A percentile compares a stretch with the other conserved stretches of the same genome.
phyloP scores from a whole-genome alignment of 2,329 filamentous ascomycete genomes.

The Sphaerostilbella broomeana region DNA sequence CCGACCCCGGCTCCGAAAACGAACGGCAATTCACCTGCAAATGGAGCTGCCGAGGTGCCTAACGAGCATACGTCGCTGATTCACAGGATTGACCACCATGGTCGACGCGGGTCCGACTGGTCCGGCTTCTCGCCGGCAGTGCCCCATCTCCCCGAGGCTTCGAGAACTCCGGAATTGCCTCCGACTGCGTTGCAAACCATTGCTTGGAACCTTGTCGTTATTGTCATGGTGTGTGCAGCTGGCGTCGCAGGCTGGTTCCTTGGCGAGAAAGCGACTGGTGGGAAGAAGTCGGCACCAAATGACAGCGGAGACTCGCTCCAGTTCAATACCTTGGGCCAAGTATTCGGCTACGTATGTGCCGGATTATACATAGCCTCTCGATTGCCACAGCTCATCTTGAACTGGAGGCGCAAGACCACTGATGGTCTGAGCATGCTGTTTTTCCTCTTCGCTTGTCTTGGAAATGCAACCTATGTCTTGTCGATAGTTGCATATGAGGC shows the following conservation, averaged over 20 bases:
- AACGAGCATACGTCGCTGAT: slow-evolving; percentile 50
- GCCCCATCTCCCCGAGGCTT: slow-evolving; percentile 56
- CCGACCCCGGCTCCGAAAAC: slow-evolving; percentile 37
- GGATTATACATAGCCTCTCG: slow-evolving; percentile 82
- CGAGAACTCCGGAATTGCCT: slow-evolving; percentile 37
- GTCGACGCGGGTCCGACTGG: slow-evolving; percentile 49
- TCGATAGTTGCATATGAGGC: slow-evolving; percentile 89
- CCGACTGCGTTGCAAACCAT: slow-evolving; percentile 51
- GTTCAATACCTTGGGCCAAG: slow-evolving; percentile 74
- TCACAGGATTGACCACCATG: slow-evolving; percentile 35
- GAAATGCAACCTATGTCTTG: slow-evolving; percentile 88
- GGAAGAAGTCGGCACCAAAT: slow-evolving; percentile 33
- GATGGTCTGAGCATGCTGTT: slow-evolving; percentile 92
- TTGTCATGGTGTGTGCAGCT: slow-evolving; percentile 76
- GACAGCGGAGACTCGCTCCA: slow-evolving; percentile 44
- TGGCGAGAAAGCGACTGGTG: slow-evolving; percentile 32
- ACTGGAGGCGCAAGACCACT: slow-evolving; percentile 86
- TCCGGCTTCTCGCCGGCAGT: slow-evolving; percentile 72
- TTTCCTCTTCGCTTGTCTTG: slow-evolving; percentile 93
- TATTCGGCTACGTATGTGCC: slow-evolving; percentile 92
- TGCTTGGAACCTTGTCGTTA: slow-evolving; percentile 66
- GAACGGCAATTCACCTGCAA: slow-evolving; percentile 21
- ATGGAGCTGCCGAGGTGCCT: slow-evolving; percentile 19
- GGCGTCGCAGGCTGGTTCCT: slow-evolving; percentile 85
- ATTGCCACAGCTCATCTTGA: slow-evolving; percentile 83